A percentile compares a stretch with the other conserved stretches of the same genome.
These are phyloP conservation scores for Francoa sonchifolia DNA, from an alignment of 441 rosid genomes.

Conservation along the genomic window DNA sequence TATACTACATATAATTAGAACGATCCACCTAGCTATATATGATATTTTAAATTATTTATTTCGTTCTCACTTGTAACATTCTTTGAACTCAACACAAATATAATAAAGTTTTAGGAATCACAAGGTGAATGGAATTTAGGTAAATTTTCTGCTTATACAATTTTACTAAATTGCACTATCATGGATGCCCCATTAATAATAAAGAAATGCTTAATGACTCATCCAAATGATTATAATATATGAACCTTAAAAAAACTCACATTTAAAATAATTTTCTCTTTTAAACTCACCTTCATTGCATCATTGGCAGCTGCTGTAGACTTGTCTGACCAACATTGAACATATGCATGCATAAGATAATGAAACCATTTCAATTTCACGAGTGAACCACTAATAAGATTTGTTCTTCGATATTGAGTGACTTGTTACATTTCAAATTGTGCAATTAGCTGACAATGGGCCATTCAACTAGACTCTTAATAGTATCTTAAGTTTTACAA, in stretches of 20 bases:
- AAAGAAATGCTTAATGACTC: conserved; percentile 36
- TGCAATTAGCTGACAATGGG: too few species aligned
- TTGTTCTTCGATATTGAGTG: too few species aligned
- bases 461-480: too few species aligned
- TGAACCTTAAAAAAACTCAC: conserved; percentile 7
- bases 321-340: conserved; percentile 15
- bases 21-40: too few species aligned
- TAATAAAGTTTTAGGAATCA: too few species aligned
- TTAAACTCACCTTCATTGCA: conserved; percentile 27
- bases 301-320: conserved; percentile 16
- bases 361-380: conserved; percentile 7
- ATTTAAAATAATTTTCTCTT: conserved; percentile 18
- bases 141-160: conserved; percentile 18
- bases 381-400: neutral
- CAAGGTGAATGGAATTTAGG: conserved; percentile 25
- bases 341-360: too few species aligned
- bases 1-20: too few species aligned
- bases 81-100: too few species aligned
- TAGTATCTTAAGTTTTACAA: too few species aligned
- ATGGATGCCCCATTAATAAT: conserved; percentile 14
- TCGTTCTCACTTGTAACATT: too few species aligned
- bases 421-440: too few species aligned
- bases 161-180: conserved; percentile 6
- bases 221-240: conserved; percentile 12
- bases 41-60: too few species aligned